Evolutionary conservation across 352 stramenopile species (phyloP), one percentile per base, ranked within the genome.

Genomic region (Phytophthora hibernalis): DNA sequence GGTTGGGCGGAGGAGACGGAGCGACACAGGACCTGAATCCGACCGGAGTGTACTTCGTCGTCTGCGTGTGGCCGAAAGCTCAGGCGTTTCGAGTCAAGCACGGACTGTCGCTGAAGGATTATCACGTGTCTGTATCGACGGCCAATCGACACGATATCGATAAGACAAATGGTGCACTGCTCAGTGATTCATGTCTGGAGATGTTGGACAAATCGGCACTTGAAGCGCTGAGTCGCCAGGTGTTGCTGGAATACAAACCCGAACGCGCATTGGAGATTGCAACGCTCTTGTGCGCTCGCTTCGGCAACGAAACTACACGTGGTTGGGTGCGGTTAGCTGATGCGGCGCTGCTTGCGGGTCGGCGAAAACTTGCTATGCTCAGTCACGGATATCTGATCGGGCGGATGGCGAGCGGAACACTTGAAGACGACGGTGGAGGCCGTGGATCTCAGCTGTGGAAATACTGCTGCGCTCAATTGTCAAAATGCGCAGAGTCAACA

Each of bases 61-160:
- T 91, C 18, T 91, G 80, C 40, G 71, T 86, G 42, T 91, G 82
- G 82, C 80, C 78, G 3, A 75, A 80, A 54, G 78, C 75, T 0
- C 79, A 88, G 26, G 54, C 54, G 2, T 89, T 83, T 47, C 76
- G 82, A 5, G 44, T 61, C 56, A 76, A 77, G 26, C 61, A 79
- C 26, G 66, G 72, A 7, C 72, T 89, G 0, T 64, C 76, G 8
- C 50, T 70, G 33, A 80, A 89, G 45, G 67, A 80, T 31, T 91
- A 87, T 52, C 82, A 91, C 50, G 54, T 91, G 38, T 77, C 82
- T 0, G 44, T 89, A 12, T 83, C 82, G 9, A 54, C 58, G 24
- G 15, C 44, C 28, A 80, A 91, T 61, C 68, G 68, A 8, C 82
- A 91, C 51, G 54, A 64, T 9, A 64, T 91, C 21, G 70, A 86